Conservation (phyloP, 1,284 basidiomycete genomes). For the Tilletia setariae region DNA sequence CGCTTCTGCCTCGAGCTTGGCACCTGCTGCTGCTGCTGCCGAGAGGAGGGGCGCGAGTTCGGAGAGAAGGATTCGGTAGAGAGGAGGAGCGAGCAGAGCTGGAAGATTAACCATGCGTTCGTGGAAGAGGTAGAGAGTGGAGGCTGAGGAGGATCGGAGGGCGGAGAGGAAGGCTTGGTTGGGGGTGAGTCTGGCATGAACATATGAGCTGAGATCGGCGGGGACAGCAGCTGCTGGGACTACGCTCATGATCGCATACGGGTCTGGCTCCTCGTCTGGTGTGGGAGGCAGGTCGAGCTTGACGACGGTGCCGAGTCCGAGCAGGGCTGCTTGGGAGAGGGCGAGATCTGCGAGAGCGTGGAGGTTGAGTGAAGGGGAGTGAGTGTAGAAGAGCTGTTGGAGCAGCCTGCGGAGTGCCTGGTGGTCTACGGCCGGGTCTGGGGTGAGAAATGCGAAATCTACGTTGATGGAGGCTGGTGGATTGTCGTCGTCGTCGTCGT, state of each 20-base stretch:
- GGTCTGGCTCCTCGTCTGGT: conserved; percentile 46
- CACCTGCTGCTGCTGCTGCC: not conserved
- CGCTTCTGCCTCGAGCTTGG: not conserved
- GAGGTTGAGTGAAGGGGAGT: conserved; percentile 43
- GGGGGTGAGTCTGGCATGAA: conserved; percentile 28
- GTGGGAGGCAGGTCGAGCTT: conserved; percentile 37
- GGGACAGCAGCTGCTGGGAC: conserved; percentile 21
- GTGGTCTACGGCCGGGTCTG: conserved; percentile 42
- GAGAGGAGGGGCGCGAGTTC: conserved; percentile 26
- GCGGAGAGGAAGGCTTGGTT: conserved; percentile 30
- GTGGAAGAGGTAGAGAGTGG: conserved; percentile 35
- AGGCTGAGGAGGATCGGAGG: conserved; percentile 21
- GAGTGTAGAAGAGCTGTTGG: conserved; percentile 52
- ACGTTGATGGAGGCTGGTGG: conserved; percentile 45
- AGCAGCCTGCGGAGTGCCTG: conserved; percentile 47
- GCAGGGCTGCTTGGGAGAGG: conserved; percentile 27
- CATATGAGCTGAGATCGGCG: conserved; percentile 30
- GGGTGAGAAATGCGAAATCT: conserved; percentile 44
- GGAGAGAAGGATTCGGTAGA: conserved; percentile 48
- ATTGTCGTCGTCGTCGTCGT: conserved; percentile 11
- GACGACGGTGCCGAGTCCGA: conserved; percentile 45
- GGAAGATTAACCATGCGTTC: conserved; percentile 54
- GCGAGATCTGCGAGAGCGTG: conserved; percentile 34
- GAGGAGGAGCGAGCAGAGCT: conserved; percentile 40
- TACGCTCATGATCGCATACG: conserved; percentile 48